Evolutionary conservation across 768 basidiomycete species (phyloP).

Genomic region (Tulasnella sp.): DNA sequence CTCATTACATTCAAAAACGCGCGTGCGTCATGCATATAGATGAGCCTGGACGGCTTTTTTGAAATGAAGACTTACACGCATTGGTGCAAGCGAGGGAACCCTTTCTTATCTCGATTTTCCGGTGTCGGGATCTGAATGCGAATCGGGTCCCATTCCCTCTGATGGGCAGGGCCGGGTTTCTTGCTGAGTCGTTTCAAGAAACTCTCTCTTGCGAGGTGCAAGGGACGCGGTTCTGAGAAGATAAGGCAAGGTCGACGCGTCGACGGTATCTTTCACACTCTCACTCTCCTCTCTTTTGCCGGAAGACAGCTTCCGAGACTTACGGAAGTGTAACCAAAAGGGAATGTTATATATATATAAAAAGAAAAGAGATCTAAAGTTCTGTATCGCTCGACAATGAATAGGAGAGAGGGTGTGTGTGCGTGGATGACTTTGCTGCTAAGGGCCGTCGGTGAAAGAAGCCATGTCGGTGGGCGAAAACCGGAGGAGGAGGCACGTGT

Average conservation of each 20-base stretch:
- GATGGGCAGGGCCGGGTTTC: neutral
- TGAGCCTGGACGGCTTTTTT: neutral
- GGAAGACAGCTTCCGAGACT: neutral
- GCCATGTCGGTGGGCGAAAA: neutral
- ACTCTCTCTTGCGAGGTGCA: neutral
- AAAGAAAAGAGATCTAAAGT: too few species aligned
- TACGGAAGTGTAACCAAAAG: neutral
- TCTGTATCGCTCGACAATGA: neutral
- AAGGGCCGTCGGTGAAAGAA: conserved; percentile 2
- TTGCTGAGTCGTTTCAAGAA: neutral
- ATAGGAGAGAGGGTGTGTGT: neutral
- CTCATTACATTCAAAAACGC: neutral
- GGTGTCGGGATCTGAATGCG: neutral
- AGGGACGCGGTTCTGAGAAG: neutral
- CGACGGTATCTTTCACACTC: too few species aligned
- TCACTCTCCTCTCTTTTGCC: too few species aligned
- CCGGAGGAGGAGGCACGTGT: neutral
- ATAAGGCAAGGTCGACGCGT: neutral
- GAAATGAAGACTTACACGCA: neutral
- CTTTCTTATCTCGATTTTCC: conserved; percentile 2
- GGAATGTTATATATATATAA: too few species aligned
- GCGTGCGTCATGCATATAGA: neutral
- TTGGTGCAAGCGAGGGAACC: neutral
- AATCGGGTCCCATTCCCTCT: neutral
- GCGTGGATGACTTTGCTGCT: neutral